Conservation (phyloP, 2,329 filamentous ascomycete genomes). For the Fusarium chaquense region DNA sequence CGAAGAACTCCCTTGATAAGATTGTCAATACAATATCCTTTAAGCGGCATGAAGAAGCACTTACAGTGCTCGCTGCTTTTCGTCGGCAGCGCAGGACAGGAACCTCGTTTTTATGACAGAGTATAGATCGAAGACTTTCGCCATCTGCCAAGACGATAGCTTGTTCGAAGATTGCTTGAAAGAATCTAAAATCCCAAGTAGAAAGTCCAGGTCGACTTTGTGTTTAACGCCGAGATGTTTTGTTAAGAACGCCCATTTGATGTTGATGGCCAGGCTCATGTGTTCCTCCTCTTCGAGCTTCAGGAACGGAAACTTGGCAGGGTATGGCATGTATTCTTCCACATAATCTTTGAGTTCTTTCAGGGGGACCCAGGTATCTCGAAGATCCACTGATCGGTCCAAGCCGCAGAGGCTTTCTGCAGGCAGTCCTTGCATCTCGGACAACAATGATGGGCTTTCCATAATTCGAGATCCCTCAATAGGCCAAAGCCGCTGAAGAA, state of each 20-base stretch:
- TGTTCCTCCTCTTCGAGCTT: background rate
- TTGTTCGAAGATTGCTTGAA: background rate
- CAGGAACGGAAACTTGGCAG: constrained; percentile 32
- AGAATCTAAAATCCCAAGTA: constrained; percentile 12
- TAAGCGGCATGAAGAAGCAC: rapidly evolving
- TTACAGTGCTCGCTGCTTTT: background rate
- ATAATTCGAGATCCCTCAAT: constrained; percentile 1
- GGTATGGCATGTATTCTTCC: constrained; percentile 3
- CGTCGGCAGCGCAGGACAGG: background rate
- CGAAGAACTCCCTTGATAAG: constrained; percentile 14
- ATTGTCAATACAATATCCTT: background rate
- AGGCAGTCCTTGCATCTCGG: constrained; percentile 3
- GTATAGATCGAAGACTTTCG: constrained; percentile 13
- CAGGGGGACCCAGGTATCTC: constrained; percentile 21
- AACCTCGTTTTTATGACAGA: constrained; percentile 8
- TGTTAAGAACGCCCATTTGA: constrained; percentile 24
- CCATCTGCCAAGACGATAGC: background rate
- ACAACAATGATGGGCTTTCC: background rate
- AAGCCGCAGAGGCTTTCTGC: constrained; percentile 15
- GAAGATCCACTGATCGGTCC: background rate
- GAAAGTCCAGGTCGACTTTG: background rate
- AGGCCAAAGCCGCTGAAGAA: constrained; percentile 28
- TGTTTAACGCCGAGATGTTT: constrained; percentile 3
- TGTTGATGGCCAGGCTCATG: background rate
- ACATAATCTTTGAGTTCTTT: background rate